These are phyloP conservation scores for Harringtonia aguacate DNA, from an alignment of 2,329 filamentous ascomycete species.

Conservation along the genomic window DNA sequence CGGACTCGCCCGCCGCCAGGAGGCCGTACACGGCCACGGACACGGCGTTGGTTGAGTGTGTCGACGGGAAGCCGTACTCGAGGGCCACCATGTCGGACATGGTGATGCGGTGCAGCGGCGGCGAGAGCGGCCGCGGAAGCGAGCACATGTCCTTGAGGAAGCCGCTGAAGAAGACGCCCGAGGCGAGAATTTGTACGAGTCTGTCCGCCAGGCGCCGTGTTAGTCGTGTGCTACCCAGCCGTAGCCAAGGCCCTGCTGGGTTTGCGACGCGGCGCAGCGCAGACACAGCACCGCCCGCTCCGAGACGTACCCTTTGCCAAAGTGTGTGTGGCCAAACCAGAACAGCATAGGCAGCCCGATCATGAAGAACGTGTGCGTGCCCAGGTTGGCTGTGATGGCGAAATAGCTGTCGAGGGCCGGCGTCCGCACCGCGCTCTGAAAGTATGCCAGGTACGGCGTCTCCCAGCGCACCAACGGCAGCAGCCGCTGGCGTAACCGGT, in stretches of 20 bases:
- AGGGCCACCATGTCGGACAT: slow-evolving; percentile 94
- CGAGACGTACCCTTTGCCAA: slow-evolving; percentile 76
- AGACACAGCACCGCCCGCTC: no score
- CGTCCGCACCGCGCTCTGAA: slow-evolving; percentile 72
- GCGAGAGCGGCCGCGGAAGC: slow-evolving; percentile 81
- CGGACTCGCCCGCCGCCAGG: slow-evolving; percentile 57
- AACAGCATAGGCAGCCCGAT: slow-evolving; percentile 86
- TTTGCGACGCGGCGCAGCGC: no score
- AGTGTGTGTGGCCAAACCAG: slow-evolving; percentile 82
- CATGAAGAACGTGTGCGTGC: slow-evolving; percentile 99
- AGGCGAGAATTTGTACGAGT: slow-evolving; percentile 64
- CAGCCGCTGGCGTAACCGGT: slow-evolving; percentile 66
- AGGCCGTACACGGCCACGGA: slow-evolving; percentile 78
- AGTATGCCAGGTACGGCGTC: slow-evolving; percentile 81
- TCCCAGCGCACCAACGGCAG: slow-evolving; percentile 89
- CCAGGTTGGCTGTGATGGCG: slow-evolving; percentile 88
- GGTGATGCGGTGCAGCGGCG: slow-evolving; percentile 85
- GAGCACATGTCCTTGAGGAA: slow-evolving; percentile 93
- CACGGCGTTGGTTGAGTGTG: slow-evolving; percentile 92
- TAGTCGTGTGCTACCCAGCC: no score
- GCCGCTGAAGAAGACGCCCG: slow-evolving; percentile 77
- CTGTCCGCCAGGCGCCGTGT: no score
- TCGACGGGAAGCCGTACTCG: slow-evolving; percentile 95
- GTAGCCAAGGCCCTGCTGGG: no score
- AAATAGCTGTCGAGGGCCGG: slow-evolving; percentile 92